phyloP scores from a whole-genome alignment of 2,329 filamentous ascomycete species.

The Colletotrichum acutatum region DNA sequence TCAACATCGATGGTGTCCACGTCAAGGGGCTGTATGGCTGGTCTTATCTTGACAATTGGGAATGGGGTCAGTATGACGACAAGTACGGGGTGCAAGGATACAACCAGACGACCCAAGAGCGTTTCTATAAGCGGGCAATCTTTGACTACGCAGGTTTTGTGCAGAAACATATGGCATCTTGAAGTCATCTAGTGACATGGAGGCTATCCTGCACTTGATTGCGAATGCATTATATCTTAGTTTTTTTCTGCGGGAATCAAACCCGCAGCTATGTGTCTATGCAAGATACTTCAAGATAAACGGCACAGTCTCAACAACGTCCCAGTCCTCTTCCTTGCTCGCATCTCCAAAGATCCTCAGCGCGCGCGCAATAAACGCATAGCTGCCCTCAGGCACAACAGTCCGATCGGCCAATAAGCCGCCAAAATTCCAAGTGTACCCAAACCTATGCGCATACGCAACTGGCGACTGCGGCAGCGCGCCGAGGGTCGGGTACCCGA shows the following conservation, averaged over 20 bases:
- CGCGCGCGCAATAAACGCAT: conserved; percentile 39
- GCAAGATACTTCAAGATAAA: conserved; percentile 33
- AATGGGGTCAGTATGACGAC: background rate
- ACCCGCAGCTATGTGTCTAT: background rate
- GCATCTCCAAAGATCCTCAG: conserved; percentile 42
- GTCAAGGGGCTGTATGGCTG: background rate
- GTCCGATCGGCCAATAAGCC: conserved; percentile 39
- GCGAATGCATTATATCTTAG: background rate
- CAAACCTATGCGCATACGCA: conserved; percentile 20
- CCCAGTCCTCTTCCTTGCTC: conserved; percentile 39
- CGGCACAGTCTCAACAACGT: conserved; percentile 35
- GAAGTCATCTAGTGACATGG: background rate
- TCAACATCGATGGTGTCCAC: background rate
- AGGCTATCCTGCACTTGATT: background rate
- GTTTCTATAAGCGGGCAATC: background rate
- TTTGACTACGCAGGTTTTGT: background rate
- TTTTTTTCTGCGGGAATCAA: background rate
- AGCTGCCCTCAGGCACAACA: conserved; percentile 39
- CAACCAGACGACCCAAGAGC: background rate
- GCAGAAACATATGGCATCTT: background rate
- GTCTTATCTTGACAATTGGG: background rate
- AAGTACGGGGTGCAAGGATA: background rate
- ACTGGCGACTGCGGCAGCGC: conserved; percentile 37
- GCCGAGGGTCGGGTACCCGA: conserved; percentile 39
- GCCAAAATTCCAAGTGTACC: conserved; percentile 33